Evolutionary conservation across 495 filamentous ascomycete genomes (phyloP).

Genomic region (Xylaria castorea): DNA sequence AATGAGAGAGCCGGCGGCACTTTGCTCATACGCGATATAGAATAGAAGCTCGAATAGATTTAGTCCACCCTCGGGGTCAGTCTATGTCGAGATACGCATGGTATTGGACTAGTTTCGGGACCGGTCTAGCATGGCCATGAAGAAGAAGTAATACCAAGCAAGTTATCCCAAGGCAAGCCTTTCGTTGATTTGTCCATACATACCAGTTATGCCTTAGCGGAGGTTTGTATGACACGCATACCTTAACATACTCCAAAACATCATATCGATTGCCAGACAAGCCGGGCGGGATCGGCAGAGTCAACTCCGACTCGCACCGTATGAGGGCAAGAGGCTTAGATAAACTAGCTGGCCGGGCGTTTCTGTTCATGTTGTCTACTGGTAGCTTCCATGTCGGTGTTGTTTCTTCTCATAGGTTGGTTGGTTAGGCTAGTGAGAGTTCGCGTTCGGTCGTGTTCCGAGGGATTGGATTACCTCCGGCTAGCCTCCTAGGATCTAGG

Average conservation of each 20-base stretch:
- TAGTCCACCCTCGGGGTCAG: not conserved
- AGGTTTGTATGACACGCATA: slow-evolving; percentile 11
- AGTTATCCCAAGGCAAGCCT: not conserved
- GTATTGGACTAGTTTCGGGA: not conserved
- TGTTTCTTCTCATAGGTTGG: not conserved
- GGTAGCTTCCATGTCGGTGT: not conserved
- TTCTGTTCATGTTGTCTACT: not conserved
- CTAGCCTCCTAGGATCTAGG: no score
- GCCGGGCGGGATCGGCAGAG: not conserved
- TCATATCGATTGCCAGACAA: not conserved
- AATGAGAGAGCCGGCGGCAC: not conserved
- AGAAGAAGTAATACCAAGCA: not conserved
- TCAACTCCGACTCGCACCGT: not conserved
- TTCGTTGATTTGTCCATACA: not conserved
- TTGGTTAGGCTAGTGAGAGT: not conserved
- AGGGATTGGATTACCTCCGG: not conserved
- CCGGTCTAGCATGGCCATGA: not conserved
- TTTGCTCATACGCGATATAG: not conserved
- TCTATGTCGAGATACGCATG: not conserved
- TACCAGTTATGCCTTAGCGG: not conserved
- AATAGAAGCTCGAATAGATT: not conserved
- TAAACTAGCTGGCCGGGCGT: not conserved
- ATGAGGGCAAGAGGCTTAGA: not conserved
- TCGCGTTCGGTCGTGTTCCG: not conserved
- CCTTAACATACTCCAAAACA: not conserved